Evolutionary conservation across 2,329 filamentous ascomycete genomes (phyloP).

Genomic region (Cordyceps javanica): DNA sequence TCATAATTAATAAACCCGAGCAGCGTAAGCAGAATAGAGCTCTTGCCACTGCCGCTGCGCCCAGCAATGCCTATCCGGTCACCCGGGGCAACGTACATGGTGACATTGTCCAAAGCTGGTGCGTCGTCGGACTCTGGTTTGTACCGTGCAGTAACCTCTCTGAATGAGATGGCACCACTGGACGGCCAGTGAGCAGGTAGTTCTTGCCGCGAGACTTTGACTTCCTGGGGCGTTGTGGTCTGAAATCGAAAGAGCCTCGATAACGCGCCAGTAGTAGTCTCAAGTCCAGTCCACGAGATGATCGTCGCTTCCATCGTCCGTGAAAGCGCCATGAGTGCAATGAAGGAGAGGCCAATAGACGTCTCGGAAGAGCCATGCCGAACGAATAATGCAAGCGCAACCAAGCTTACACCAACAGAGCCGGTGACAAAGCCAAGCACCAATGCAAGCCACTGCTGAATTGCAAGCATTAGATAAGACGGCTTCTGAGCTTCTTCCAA

Average conservation of each 20-base stretch:
- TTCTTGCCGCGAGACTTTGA: neutral
- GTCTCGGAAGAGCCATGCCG: neutral
- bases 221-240: neutral
- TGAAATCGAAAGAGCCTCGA: neutral
- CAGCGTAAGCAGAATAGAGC: neutral
- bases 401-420: neutral
- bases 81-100: neutral
- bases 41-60: slow-evolving; percentile 1
- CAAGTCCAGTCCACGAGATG: neutral
- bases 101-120: neutral
- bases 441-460: neutral
- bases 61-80: neutral
- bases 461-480: neutral
- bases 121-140: neutral
- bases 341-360: neutral
- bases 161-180: neutral
- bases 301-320: neutral
- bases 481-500: neutral
- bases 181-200: neutral
- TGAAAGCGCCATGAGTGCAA: neutral
- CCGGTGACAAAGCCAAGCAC: neutral
- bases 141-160: neutral
- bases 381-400: neutral
- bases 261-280: neutral
- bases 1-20: neutral